Evolutionary conservation across 108 stramenopile species (phyloP).

Genomic region (Nannochloropsis granulata): DNA sequence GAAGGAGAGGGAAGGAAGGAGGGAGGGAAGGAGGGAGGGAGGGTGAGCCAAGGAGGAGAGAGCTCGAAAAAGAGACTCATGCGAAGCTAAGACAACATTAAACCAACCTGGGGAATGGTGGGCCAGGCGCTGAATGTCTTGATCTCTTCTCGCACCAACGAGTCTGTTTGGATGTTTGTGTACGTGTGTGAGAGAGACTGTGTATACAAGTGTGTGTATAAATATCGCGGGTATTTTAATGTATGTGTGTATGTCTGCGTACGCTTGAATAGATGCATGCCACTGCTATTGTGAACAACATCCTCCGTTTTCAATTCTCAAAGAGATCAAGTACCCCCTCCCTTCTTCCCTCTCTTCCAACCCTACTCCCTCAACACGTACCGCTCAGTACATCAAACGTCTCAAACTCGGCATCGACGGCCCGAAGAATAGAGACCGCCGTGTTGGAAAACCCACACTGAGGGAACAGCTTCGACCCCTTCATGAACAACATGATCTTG

Average conservation of each 20-base stretch:
- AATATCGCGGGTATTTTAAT: too few relatives aligned
- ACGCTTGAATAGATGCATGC: too few relatives aligned
- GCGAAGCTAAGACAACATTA: neutral
- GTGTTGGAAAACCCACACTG: conserved; percentile 92
- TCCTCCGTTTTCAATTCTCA: too few relatives aligned
- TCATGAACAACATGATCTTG: conserved; percentile 80
- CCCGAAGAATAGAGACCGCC: conserved; percentile 69
- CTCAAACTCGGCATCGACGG: conserved; percentile 59
- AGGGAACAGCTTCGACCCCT: conserved; percentile 81
- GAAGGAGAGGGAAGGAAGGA: neutral
- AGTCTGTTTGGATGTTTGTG: neutral
- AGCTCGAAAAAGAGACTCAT: neutral
- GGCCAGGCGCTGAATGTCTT: conserved; percentile 5
- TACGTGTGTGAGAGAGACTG: too few relatives aligned
- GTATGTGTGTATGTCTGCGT: too few relatives aligned
- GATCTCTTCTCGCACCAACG: neutral
- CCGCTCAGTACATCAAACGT: conserved; percentile 50
- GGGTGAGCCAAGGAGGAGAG: neutral
- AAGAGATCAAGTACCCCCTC: too few relatives aligned
- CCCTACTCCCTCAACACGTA: neutral
- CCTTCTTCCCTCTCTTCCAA: too few relatives aligned
- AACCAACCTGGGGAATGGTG: neutral
- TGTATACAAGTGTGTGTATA: too few relatives aligned
- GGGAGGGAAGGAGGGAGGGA: neutral
- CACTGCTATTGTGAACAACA: too few relatives aligned